These are phyloP conservation scores for Entomophthora muscae DNA, from an alignment of 371 early-diverging fungal species.

Conservation along the genomic window DNA sequence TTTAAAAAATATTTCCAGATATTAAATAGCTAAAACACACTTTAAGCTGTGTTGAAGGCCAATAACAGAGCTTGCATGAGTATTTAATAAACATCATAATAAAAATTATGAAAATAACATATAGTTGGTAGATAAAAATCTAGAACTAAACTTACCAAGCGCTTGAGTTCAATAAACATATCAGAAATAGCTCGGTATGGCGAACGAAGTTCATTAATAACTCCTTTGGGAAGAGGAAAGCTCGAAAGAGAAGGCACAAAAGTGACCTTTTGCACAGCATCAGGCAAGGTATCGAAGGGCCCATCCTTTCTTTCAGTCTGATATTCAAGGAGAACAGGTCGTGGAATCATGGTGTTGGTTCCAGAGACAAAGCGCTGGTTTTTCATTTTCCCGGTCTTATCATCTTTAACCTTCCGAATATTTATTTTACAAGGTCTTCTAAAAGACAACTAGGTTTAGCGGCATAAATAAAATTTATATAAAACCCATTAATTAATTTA, in stretches of 20 bases:
- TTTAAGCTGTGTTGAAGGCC: not conserved
- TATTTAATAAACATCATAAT: not conserved
- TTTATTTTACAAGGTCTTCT: slow-evolving; percentile 18
- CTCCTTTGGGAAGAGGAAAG: slow-evolving; percentile 6
- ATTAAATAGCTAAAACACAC: too few relatives aligned
- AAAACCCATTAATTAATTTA: too few relatives aligned
- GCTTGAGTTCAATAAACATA: not conserved
- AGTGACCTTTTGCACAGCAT: slow-evolving; percentile 7
- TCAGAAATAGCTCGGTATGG: not conserved
- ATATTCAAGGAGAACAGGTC: slow-evolving; percentile 7
- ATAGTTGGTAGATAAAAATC: too few relatives aligned
- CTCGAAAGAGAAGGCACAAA: slow-evolving; percentile 1
- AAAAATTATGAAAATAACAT: not conserved
- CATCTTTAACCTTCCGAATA: slow-evolving; percentile 11
- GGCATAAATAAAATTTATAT: not conserved
- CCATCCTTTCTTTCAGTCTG: slow-evolving; percentile 6
- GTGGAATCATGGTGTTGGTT: slow-evolving; percentile 27
- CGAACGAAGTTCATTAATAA: slow-evolving; percentile 9
- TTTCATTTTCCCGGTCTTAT: slow-evolving; percentile 20
- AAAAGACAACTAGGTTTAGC: slow-evolving; percentile 11
- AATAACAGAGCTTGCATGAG: not conserved
- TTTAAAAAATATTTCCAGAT: too few relatives aligned
- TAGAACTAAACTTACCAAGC: too few relatives aligned
- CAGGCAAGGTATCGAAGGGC: slow-evolving; percentile 8
- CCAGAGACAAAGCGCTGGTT: slow-evolving; percentile 25